phyloP scores from a whole-genome alignment of 768 basidiomycete genomes.

The Neoboletus brunneissimus region DNA sequence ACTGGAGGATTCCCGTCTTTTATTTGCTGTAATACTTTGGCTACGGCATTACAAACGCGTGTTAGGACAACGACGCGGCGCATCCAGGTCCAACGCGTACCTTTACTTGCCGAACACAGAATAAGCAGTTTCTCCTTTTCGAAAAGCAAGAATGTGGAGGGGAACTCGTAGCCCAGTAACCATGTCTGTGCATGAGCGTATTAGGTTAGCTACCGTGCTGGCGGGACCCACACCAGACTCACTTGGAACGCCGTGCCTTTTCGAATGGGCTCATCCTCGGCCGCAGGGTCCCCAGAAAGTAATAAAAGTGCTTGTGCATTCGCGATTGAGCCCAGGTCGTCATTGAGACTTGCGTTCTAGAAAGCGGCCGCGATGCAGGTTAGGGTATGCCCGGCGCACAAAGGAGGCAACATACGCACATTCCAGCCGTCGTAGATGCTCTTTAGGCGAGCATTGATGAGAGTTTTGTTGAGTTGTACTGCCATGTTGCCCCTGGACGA shows the following conservation, averaged over 20 bases:
- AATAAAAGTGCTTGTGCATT: constrained; percentile 69
- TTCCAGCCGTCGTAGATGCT: constrained; percentile 61
- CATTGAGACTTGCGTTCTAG: constrained; percentile 63
- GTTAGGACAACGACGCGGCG: constrained; percentile 8
- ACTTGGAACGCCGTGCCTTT: constrained; percentile 94
- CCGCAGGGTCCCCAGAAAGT: constrained; percentile 71
- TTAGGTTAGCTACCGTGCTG: constrained; percentile 1
- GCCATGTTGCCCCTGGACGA: constrained; percentile 42
- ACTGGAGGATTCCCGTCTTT: constrained; percentile 53
- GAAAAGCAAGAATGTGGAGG: constrained; percentile 87
- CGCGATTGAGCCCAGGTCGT: constrained; percentile 68
- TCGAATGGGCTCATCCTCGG: constrained; percentile 86
- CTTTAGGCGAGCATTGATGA: constrained; percentile 56
- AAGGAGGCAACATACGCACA: constrained; percentile 36
- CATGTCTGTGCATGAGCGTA: constrained; percentile 62
- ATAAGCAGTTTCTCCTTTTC: constrained; percentile 73
- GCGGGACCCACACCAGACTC: constrained; percentile 16
- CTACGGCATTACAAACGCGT: constrained; percentile 40
- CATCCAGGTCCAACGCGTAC: constrained; percentile 37
- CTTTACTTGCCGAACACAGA: constrained; percentile 86
- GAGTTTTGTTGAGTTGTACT: constrained; percentile 67
- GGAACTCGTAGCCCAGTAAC: constrained; percentile 97
- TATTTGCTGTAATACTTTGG: constrained; percentile 83
- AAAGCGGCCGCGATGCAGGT: constrained; percentile 5
- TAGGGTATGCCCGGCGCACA: constrained; percentile 12